Evolutionary conservation across 2,329 filamentous ascomycete genomes (phyloP), one percentile per base, ranked within the genome.

Genomic region (Xylariaceae sp.): DNA sequence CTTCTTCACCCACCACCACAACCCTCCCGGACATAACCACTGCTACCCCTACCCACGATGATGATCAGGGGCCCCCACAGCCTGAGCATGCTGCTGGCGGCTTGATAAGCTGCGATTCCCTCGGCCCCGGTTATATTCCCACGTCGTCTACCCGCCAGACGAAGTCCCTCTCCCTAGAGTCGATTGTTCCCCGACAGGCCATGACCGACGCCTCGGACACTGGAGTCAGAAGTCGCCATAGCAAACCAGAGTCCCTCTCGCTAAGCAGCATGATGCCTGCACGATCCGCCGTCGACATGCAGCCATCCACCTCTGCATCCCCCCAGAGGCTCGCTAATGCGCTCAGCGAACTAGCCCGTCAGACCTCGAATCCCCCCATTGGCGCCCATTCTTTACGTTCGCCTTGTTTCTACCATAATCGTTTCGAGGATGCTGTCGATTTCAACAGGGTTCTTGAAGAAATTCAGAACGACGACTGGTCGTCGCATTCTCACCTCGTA

Each of bases 331-430:
- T 92, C 8, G 86, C 86, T 62, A 80, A 85, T 63, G 80, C 81
- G 7, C 78, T 85, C 59, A 79, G 81, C 67, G 81, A 81, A 67
- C 74, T 85, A 52, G 80, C 79, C 60, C 74, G 72, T 64, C 71
- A 69, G 73, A 70, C 71, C 73, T 67, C 74, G 67, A 76, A 77
- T 44, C 73, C 73, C 62, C 78, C 67, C 71, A 82, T 69, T 64
- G 79, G 82, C 13, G 81, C 92, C 66, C 82, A 87, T 9, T 82
- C 88, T 8, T 78, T 97, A 56, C 88, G 93, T 68, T 97, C 92
- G 50, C 94, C 94, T 11, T 99, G 94, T 78, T 99, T 96, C 77
- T 97, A 96, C 77, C 94, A 99, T 76, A 90, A 95, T 76, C 86
- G 93, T 63, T 99, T 99, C 71, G 94, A 97, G 69, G 92, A 96